These are phyloP conservation scores for Linderniella brevidens DNA, from an alignment of 257 asterid genomes.

Conservation along the genomic window DNA sequence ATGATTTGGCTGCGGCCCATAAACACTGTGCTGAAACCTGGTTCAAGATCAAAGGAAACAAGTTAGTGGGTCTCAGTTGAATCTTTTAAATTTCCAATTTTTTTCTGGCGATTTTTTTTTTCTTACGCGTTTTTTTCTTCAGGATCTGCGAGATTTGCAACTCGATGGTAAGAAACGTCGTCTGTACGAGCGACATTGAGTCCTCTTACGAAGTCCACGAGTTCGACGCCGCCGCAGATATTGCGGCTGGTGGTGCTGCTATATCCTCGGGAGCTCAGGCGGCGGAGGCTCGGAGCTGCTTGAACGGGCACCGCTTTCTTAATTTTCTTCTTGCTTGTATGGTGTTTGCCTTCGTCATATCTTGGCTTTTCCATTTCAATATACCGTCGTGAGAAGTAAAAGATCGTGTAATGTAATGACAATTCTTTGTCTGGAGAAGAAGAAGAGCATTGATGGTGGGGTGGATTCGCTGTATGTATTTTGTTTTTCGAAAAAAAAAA, in stretches of 20 bases:
- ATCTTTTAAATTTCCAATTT: not conserved
- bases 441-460: too few relatives aligned
- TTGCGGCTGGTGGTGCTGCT: slow-evolving; percentile 8
- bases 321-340: slow-evolving; percentile 73
- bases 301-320: slow-evolving; percentile 56
- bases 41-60: slow-evolving; percentile 38
- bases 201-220: slow-evolving; percentile 19
- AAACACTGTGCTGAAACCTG: slow-evolving; percentile 40
- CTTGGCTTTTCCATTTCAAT: slow-evolving; percentile 88
- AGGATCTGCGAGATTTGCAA: slow-evolving; percentile 93
- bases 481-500: too few relatives aligned
- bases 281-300: slow-evolving; percentile 22
- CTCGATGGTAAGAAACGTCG: slow-evolving; percentile 58
- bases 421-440: too few relatives aligned
- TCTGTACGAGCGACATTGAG: slow-evolving; percentile 40
- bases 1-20: slow-evolving; percentile 31
- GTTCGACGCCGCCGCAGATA: slow-evolving; percentile 14
- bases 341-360: slow-evolving; percentile 82
- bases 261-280: slow-evolving; percentile 10
- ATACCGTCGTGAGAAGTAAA: slow-evolving; percentile 34
- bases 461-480: too few relatives aligned
- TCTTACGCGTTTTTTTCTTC: slow-evolving; percentile 4
- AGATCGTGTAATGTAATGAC: too few relatives aligned
- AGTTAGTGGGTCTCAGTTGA: slow-evolving; percentile 12
- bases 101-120: not conserved